These are phyloP conservation scores for Ophiostoma novo-ulmi DNA, from an alignment of 2,329 filamentous ascomycete genomes.

Conservation along the genomic window DNA sequence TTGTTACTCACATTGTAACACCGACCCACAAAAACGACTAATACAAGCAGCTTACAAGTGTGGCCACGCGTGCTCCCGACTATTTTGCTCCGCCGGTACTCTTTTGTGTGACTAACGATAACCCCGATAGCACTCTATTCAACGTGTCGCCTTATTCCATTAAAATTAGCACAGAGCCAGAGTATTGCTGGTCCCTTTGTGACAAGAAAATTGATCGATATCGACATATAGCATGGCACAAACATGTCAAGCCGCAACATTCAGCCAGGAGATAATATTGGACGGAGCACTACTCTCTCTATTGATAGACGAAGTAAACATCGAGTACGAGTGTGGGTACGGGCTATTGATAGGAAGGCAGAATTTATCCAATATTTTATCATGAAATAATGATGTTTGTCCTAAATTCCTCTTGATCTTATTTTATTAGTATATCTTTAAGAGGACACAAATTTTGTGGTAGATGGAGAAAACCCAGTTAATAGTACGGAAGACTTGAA, in stretches of 20 bases:
- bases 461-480: not conserved
- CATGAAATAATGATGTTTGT: not conserved
- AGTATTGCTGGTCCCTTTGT: not conserved
- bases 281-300: not conserved
- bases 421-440: not conserved
- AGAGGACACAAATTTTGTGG: not conserved
- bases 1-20: not conserved
- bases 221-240: not conserved
- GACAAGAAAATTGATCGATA: not conserved
- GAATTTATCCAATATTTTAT: not conserved
- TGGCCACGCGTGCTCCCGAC: not conserved
- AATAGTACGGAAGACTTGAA: not conserved
- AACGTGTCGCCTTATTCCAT: not conserved
- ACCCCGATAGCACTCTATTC: not conserved
- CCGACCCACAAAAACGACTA: not conserved
- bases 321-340: not conserved
- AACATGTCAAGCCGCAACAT: not conserved
- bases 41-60: not conserved
- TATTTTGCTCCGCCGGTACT: not conserved
- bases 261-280: not conserved
- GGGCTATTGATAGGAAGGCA: not conserved
- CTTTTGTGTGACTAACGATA: not conserved
- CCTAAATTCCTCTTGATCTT: not conserved
- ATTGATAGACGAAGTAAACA: not conserved
- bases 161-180: not conserved